Conservation (phyloP, 139 green algal genomes). For the Closterium sp. region DNA sequence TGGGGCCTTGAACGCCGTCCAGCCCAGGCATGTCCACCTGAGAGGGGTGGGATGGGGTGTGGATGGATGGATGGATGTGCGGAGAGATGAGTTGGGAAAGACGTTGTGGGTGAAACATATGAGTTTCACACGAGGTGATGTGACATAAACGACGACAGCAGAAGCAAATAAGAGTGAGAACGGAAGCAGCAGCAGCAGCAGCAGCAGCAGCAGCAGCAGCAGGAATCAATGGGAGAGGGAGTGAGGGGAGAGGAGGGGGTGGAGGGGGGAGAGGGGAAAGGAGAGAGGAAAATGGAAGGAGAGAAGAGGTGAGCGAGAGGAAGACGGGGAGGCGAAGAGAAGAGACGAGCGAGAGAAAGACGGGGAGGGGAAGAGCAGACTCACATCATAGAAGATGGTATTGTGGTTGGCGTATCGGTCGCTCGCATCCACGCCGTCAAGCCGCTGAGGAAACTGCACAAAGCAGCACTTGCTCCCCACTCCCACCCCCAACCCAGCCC, state of each 20-base stretch:
- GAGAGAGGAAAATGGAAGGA: too few species aligned
- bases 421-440: conserved; percentile 43
- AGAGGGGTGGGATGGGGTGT: background rate
- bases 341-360: background rate
- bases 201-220: too few species aligned
- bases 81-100: background rate
- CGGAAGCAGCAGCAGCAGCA: background rate
- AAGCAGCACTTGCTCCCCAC: conserved; percentile 39
- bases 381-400: background rate
- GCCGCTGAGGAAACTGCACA: conserved; percentile 52
- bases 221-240: too few species aligned
- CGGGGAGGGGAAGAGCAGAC: background rate
- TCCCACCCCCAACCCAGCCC: conserved; percentile 37
- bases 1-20: conserved; percentile 38
- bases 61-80: too few species aligned
- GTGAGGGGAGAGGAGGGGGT: too few species aligned
- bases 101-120: background rate
- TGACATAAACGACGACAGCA: too few species aligned
- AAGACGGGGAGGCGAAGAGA: too few species aligned
- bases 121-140: background rate
- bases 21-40: conserved; percentile 9
- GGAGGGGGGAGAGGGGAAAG: too few species aligned
- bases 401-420: background rate
- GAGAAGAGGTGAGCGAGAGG: too few species aligned
- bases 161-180: background rate